Conservation (phyloP, 1,284 basidiomycete species). For the Tremellales sp. region DNA sequence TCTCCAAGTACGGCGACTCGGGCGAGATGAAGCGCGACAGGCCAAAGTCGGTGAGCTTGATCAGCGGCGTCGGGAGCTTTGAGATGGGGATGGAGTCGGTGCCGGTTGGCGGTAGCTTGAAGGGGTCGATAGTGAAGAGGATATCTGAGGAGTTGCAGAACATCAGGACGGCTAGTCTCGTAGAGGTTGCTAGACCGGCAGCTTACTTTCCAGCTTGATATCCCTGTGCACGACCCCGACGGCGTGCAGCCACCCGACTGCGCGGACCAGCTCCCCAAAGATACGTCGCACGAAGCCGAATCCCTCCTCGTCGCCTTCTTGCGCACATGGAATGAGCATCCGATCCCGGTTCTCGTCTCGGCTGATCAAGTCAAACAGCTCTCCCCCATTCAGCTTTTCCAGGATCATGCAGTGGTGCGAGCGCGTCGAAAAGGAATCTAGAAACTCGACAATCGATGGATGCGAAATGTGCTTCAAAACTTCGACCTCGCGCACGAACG, state of each 20-base stretch:
- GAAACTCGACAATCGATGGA: conserved; percentile 72
- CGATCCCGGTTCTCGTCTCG: conserved; percentile 56
- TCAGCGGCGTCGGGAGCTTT: conserved; percentile 56
- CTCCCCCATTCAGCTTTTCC: conserved; percentile 73
- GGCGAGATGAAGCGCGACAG: conserved; percentile 79
- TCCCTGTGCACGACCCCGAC: conserved; percentile 85
- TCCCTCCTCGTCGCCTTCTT: conserved; percentile 9
- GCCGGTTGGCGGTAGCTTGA: conserved; percentile 42
- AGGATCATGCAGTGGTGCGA: conserved; percentile 77
- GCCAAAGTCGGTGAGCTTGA: conserved; percentile 89
- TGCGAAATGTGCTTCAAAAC: conserved; percentile 81
- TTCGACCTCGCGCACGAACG: conserved; percentile 82
- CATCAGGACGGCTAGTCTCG: conserved; percentile 1
- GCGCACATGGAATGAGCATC: conserved; percentile 36
- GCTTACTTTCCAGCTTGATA: conserved; percentile 89
- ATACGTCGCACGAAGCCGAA: conserved; percentile 61
- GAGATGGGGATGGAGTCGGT: conserved; percentile 45
- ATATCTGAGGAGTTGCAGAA: conserved; percentile 54
- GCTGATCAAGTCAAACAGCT: conserved; percentile 75
- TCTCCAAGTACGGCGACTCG: conserved; percentile 65
- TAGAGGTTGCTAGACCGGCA: not conserved
- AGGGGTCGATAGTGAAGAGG: conserved; percentile 54
- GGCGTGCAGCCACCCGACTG: conserved; percentile 84
- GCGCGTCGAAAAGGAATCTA: conserved; percentile 68
- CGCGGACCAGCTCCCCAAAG: conserved; percentile 73